phyloP scores from a whole-genome alignment of 148 eudicot species.

The Mesembryanthemum crystallinum region DNA sequence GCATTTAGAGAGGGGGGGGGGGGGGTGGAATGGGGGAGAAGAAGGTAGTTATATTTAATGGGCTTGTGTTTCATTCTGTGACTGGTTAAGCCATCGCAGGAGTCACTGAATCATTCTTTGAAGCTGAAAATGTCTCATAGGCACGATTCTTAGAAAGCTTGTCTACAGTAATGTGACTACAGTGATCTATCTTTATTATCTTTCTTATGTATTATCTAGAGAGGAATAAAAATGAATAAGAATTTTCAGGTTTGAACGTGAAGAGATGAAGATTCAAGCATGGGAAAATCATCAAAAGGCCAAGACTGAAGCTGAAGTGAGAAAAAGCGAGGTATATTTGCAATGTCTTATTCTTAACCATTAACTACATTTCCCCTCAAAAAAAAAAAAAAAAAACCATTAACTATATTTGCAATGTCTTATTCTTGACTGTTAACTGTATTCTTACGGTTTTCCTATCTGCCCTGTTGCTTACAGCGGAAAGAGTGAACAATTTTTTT shows the following conservation, averaged over 20 bases:
- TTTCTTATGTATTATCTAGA: not conserved
- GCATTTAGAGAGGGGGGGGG: not conserved
- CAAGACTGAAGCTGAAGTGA: slow-evolving; percentile 62
- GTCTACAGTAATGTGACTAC: too few species aligned
- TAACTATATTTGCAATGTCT: too few species aligned
- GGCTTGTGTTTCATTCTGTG: not conserved
- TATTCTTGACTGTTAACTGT: too few species aligned
- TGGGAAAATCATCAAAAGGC: slow-evolving; percentile 76
- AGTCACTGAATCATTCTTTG: too few species aligned
- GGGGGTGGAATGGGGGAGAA: not conserved
- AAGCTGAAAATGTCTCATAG: too few species aligned
- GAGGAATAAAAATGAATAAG: not conserved
- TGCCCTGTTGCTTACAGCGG: not conserved
- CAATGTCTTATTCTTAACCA: not conserved
- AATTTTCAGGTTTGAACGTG: slow-evolving; percentile 56
- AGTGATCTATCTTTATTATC: not conserved
- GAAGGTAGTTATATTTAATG: not conserved
- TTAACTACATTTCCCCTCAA: too few species aligned
- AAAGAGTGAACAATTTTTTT: too few species aligned
- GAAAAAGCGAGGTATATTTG: slow-evolving; percentile 52
- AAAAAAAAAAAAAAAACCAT: too few species aligned
- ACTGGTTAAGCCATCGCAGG: too few species aligned
- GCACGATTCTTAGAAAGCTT: too few species aligned
- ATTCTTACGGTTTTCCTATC: too few species aligned
- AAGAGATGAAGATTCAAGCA: slow-evolving; percentile 68